Conservation (phyloP, 1,284 basidiomycete species). For the Uromyces viciae-fabae region DNA sequence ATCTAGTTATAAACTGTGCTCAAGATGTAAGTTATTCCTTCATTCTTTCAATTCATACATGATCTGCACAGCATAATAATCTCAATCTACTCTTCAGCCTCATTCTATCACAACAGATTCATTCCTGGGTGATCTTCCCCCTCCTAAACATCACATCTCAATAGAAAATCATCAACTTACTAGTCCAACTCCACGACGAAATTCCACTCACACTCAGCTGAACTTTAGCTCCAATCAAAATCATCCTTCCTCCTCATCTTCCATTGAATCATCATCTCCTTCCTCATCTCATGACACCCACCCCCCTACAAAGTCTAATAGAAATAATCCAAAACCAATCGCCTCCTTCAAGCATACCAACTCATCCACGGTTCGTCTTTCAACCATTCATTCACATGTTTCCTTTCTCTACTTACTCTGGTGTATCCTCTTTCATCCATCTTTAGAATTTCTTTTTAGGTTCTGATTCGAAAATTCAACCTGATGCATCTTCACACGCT, state of each 20-base stretch:
- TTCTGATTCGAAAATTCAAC: neutral
- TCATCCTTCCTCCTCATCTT: neutral
- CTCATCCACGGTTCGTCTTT: neutral
- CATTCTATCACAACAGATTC: neutral
- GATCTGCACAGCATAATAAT: no score
- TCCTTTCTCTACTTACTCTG: neutral
- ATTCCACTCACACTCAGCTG: no score
- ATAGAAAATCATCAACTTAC: neutral
- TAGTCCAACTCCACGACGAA: no score
- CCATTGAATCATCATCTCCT: neutral
- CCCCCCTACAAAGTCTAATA: neutral
- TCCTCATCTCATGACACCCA: neutral
- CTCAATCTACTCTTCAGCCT: neutral
- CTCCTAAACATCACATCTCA: neutral
- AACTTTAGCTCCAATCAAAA: neutral
- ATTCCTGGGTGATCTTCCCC: neutral
- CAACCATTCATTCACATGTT: neutral
- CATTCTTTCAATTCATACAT: no score
- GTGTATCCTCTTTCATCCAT: neutral
- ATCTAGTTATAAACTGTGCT: no score
- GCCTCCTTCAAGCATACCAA: constrained; percentile 12
- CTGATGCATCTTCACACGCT: neutral
- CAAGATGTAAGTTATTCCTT: no score
- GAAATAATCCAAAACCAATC: neutral
- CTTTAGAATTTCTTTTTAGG: neutral